Conservation (phyloP, 306 rosid species). For the Rosa chinensis region DNA sequence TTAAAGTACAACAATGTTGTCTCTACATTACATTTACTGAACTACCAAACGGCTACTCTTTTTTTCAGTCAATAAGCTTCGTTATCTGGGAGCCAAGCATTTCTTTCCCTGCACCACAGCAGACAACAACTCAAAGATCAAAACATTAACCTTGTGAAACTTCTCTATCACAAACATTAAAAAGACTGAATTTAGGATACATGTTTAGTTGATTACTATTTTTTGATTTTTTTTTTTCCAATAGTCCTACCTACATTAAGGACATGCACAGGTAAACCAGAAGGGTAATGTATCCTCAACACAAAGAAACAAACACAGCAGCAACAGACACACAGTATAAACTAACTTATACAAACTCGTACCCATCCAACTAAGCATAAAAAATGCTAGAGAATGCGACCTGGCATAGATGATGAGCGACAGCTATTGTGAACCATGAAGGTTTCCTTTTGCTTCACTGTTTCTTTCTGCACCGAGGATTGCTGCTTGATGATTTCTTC, state of each 20-base stretch:
- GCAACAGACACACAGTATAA: background rate
- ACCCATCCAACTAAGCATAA: background rate
- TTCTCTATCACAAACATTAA: background rate
- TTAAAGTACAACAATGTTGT: background rate
- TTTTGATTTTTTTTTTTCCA: background rate
- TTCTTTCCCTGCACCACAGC: slow-evolving; percentile 37
- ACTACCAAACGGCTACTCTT: slow-evolving; percentile 6
- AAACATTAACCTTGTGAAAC: background rate
- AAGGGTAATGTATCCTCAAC: background rate
- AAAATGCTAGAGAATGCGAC: slow-evolving; percentile 25
- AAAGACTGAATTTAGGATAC: background rate
- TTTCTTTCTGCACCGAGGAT: slow-evolving; percentile 31
- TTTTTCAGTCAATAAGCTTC: slow-evolving; percentile 42
- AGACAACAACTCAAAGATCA: slow-evolving; percentile 6
- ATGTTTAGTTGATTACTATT: background rate
- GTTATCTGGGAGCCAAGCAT: slow-evolving; percentile 33
- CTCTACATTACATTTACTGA: background rate
- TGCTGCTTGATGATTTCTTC: slow-evolving; percentile 19
- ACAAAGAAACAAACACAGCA: background rate
- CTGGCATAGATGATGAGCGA: slow-evolving; percentile 33
- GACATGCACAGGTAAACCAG: background rate
- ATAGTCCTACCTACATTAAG: background rate
- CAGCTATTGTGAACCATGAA: slow-evolving; percentile 35
- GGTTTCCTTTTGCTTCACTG: slow-evolving; percentile 33
- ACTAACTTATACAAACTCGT: too few relatives aligned